These are phyloP conservation scores for Epicoccum nigrum DNA, from an alignment of 2,329 filamentous ascomycete genomes.

Conservation along the genomic window DNA sequence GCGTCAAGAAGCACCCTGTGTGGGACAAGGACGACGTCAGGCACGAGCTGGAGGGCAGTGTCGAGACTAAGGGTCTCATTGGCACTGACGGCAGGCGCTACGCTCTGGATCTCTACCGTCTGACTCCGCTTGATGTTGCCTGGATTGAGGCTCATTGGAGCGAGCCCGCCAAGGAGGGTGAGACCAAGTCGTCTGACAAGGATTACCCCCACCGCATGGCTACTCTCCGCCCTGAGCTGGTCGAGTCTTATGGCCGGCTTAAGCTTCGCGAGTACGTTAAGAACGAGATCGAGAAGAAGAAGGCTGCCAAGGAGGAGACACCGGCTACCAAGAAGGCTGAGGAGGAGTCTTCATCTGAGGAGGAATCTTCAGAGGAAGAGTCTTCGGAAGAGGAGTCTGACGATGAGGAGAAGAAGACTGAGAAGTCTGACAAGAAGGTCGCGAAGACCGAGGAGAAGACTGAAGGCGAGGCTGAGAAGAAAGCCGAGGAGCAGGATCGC, in stretches of 20 bases:
- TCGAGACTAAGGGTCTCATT: conserved; percentile 97
- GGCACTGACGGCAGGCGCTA: conserved; percentile 97
- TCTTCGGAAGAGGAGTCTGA: conserved; percentile 30
- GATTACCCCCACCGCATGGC: conserved; percentile 96
- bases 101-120: conserved; percentile 93
- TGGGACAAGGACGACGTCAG: conserved; percentile 96
- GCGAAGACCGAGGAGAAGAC: conserved; percentile 28
- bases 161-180: conserved; percentile 50
- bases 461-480: conserved; percentile 24
- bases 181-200: conserved; percentile 55
- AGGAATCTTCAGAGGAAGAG: conserved; percentile 32
- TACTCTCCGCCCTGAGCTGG: conserved; percentile 85
- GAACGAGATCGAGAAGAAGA: conserved; percentile 65
- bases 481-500: conserved; percentile 62
- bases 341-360: conserved; percentile 40
- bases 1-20: conserved; percentile 91
- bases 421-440: conserved; percentile 29
- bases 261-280: conserved; percentile 92
- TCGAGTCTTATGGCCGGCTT: conserved; percentile 81
- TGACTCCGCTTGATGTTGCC: conserved; percentile 86
- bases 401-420: conserved; percentile 26
- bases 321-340: conserved; percentile 48
- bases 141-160: conserved; percentile 82
- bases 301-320: conserved; percentile 46
- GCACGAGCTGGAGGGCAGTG: conserved; percentile 91